Conservation (phyloP, 495 filamentous ascomycete species). For the Neurospora sp. region DNA sequence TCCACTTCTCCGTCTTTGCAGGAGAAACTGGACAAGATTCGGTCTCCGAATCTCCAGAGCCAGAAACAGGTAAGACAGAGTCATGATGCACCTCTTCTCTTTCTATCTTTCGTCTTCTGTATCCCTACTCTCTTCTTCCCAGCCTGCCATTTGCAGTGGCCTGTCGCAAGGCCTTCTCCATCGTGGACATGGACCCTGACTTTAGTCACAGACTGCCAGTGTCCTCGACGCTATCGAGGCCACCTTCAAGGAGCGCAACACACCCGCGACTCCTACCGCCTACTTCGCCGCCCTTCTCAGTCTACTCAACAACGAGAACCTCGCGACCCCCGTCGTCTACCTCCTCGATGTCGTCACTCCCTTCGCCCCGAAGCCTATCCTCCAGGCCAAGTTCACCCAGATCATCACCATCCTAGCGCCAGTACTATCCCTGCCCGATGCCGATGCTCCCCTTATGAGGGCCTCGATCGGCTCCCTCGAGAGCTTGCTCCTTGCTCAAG, state of each 20-base stretch:
- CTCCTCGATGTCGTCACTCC: conserved; percentile 84
- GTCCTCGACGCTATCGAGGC: conserved; percentile 87
- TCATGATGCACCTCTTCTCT: neutral
- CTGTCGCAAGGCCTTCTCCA: conserved; percentile 2
- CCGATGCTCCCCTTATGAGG: conserved; percentile 76
- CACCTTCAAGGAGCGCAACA: conserved; percentile 76
- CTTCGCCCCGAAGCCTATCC: conserved; percentile 70
- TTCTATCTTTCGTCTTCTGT: neutral
- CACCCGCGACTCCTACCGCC: conserved; percentile 70
- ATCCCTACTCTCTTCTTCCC: neutral
- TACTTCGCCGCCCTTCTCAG: conserved; percentile 96
- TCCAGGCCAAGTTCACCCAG: conserved; percentile 86
- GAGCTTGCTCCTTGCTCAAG: conserved; percentile 76
- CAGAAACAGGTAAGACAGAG: conserved; percentile 65
- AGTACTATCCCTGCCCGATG: conserved; percentile 64
- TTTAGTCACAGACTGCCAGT: conserved; percentile 56
- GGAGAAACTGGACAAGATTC: conserved; percentile 91
- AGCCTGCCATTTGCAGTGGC: neutral
- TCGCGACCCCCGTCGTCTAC: conserved; percentile 84
- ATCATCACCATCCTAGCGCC: conserved; percentile 82
- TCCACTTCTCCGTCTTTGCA: conserved; percentile 50
- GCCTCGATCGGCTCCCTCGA: conserved; percentile 92
- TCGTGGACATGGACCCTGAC: conserved; percentile 4
- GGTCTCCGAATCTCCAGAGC: conserved; percentile 90
- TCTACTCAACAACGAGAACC: conserved; percentile 75